Evolutionary conservation across 495 filamentous ascomycete genomes (phyloP), one percentile per base, ranked within the genome.

Genomic region (Apiosordaria backusii): DNA sequence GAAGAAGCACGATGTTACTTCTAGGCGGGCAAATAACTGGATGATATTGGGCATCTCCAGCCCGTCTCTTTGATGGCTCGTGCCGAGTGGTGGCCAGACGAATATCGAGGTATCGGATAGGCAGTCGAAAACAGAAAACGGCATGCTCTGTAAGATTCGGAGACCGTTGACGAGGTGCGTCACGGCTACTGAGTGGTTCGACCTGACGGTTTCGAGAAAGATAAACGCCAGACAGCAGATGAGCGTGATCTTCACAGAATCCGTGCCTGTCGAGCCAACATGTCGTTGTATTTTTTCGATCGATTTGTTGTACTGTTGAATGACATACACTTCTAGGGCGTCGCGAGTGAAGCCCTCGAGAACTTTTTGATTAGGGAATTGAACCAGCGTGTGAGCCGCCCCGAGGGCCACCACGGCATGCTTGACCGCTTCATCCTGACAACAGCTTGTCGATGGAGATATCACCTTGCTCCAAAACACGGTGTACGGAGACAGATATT

Each of bases 261-360:
- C 70, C 15, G 69, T 50, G 23, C 62, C 53, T n/a, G 73, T 69
- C 2, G 72, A 74, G 22, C 63, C 63, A 2, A 72, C 73, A 52
- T 76, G 74, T 25, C 66, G 61, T 24, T 75, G 70, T n/a, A 79
- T 67, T 55, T 71, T 69, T 58, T 72, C 71, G 57, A 78, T 76
- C 15, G 77, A 77, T 3, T 71, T 65, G 75, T 77, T 80, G 68
- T 80, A 79, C 57, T 78, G 76, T 60, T 79, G 74, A 64, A 80
- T 78, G 64, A 67, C 73, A 65, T 78, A 77, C 4, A 79, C 52
- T 24, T 80, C 76, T 10, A 78, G 70, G 18, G 71, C 64, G n/a
- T 74, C 73, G 10, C 67, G 66, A 26, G 65, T 65, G 27, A 71
- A 63, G 61, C 66, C 68, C 4, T 67, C 67, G 60, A 65, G 24